These are phyloP conservation scores for Suhomyces vadensis DNA, from an alignment of 805 yeast species.

Conservation along the genomic window DNA sequence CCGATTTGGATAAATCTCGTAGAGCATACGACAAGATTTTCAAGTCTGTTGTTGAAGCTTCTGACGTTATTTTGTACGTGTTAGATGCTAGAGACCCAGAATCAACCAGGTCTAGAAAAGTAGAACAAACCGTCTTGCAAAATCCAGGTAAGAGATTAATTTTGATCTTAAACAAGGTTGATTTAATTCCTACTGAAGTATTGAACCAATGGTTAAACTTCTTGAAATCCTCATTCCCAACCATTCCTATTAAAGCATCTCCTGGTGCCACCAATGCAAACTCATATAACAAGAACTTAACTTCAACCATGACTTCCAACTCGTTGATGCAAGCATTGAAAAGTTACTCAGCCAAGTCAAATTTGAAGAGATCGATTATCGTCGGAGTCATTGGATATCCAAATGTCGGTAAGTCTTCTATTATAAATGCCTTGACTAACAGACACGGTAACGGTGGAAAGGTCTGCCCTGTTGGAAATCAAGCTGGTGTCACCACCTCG, in stretches of 20 bases:
- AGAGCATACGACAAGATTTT: conserved; percentile 93
- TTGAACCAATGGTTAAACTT: conserved; percentile 82
- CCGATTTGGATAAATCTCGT: conserved; percentile 70
- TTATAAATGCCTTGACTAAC: conserved; percentile 83
- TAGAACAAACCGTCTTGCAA: conserved; percentile 85
- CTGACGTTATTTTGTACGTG: conserved; percentile 92
- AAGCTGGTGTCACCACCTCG: conserved; percentile 94
- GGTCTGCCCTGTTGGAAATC: conserved; percentile 96
- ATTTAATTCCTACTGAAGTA: conserved; percentile 83
- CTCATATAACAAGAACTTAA: conserved; percentile 70
- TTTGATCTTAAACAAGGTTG: conserved; percentile 86
- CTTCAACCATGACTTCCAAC: conserved; percentile 69
- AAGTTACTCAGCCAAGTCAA: conserved; percentile 78
- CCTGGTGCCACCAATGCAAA: conserved; percentile 68
- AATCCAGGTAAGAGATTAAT: conserved; percentile 82
- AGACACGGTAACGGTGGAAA: conserved; percentile 72
- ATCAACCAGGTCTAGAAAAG: conserved; percentile 86
- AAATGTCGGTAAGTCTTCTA: conserved; percentile 93
- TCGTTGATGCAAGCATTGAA: conserved; percentile 79
- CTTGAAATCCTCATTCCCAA: conserved; percentile 82
- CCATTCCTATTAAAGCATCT: conserved; percentile 83
- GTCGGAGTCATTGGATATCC: conserved; percentile 98
- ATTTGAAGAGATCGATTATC: conserved; percentile 82
- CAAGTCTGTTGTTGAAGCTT: conserved; percentile 86
- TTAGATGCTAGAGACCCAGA: conserved; percentile 97